Conservation (phyloP, 148 eudicot species). For the Polygonum aviculare region DNA sequence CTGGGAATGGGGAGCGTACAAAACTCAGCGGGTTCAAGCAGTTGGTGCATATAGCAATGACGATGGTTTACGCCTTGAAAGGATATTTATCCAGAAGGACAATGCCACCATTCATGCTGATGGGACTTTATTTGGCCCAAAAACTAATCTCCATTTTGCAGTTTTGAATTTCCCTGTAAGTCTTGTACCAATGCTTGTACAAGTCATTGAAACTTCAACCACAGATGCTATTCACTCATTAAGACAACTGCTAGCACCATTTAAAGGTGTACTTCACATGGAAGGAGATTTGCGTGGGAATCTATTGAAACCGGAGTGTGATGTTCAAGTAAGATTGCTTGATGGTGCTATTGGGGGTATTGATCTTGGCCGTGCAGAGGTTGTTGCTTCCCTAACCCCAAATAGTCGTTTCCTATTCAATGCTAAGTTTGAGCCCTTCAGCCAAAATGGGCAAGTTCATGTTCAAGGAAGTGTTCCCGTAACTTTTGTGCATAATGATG, state of each 20-base stretch:
- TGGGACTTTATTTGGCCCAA: slow-evolving; percentile 90
- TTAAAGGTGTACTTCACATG: slow-evolving; percentile 93
- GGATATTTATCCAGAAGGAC: slow-evolving; percentile 92
- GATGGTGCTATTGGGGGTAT: slow-evolving; percentile 98
- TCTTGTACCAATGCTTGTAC: slow-evolving; percentile 84
- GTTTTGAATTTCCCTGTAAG: slow-evolving; percentile 97
- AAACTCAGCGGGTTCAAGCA: slow-evolving; percentile 90
- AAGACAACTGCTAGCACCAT: slow-evolving; percentile 80
- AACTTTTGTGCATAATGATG: slow-evolving; percentile 47
- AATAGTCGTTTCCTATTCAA: slow-evolving; percentile 93
- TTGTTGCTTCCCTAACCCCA: slow-evolving; percentile 95
- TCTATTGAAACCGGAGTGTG: slow-evolving; percentile 95
- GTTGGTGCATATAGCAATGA: slow-evolving; percentile 95
- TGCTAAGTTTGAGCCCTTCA: slow-evolving; percentile 91
- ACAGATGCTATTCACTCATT: slow-evolving; percentile 74
- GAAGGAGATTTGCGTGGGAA: slow-evolving; percentile 98
- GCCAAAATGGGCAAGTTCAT: slow-evolving; percentile 97
- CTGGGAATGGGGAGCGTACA: slow-evolving; percentile 99
- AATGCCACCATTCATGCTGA: slow-evolving; percentile 99
- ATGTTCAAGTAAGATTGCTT: slow-evolving; percentile 93
- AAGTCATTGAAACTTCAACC: slow-evolving; percentile 90
- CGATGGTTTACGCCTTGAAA: slow-evolving; percentile 95
- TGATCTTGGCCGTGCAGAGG: slow-evolving; percentile 96
- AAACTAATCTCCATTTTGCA: slow-evolving; percentile 97
- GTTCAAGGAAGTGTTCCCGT: slow-evolving; percentile 96